Percentiles rank a stretch among this genome's conserved stretches.
Evolutionary conservation across 2,329 filamentous ascomycete species (phyloP).

Genomic region (Aspergillaceae sp.): DNA sequence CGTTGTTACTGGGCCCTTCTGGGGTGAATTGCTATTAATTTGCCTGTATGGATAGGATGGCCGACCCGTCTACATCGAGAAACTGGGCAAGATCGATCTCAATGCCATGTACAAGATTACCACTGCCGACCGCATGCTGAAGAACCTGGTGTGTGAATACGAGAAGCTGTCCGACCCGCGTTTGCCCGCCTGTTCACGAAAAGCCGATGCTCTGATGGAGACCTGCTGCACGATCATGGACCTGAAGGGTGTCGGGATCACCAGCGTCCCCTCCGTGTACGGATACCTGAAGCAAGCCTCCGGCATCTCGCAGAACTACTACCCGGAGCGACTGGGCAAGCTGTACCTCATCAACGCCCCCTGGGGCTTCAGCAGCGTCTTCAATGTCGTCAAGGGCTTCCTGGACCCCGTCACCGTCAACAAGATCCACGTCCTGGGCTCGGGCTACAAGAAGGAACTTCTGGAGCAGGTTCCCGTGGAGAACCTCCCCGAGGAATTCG

Average conservation of each 20-base stretch:
- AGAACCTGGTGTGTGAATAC: slow-evolving; percentile 95
- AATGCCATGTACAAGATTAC: slow-evolving; percentile 88
- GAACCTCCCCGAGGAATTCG: slow-evolving; percentile 81
- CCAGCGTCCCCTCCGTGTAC: slow-evolving; percentile 75
- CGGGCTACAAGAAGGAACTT: slow-evolving; percentile 73
- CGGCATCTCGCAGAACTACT: slow-evolving; percentile 94
- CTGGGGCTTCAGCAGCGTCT: slow-evolving; percentile 86
- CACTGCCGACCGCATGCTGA: slow-evolving; percentile 82
- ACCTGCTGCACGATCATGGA: slow-evolving; percentile 99
- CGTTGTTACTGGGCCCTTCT: slow-evolving; percentile 4
- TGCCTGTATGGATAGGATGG: slow-evolving; percentile 58
- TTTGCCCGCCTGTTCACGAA: slow-evolving; percentile 89
- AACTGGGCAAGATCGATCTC: slow-evolving; percentile 87
- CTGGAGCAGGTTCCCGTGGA: slow-evolving; percentile 76
- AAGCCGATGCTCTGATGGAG: slow-evolving; percentile 80
- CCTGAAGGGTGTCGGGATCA: slow-evolving; percentile 83
- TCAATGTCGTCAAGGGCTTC: slow-evolving; percentile 82
- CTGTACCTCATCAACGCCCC: slow-evolving; percentile 97
- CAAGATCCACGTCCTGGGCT: slow-evolving; percentile 88
- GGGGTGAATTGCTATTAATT: no score
- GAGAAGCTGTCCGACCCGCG: slow-evolving; percentile 91
- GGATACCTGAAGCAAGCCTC: slow-evolving; percentile 78
- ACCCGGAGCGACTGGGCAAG: slow-evolving; percentile 91
- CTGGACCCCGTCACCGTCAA: slow-evolving; percentile 91
- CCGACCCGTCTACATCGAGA: slow-evolving; percentile 93